These are phyloP conservation scores for Sparassis latifolia DNA, from an alignment of 1,284 basidiomycete species.

Conservation along the genomic window DNA sequence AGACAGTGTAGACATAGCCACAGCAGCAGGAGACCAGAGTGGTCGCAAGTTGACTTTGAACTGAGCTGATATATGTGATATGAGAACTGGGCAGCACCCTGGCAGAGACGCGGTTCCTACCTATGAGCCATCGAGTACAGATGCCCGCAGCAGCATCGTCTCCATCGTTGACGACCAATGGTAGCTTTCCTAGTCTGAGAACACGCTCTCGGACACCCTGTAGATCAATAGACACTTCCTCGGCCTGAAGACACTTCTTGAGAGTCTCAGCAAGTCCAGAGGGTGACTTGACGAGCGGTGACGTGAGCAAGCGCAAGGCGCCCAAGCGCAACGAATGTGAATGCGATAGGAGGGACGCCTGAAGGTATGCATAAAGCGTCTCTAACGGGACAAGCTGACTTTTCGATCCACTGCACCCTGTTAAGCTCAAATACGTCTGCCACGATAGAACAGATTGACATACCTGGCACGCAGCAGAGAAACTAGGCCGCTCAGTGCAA, in stretches of 20 bases:
- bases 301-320: conserved; percentile 49
- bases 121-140: conserved; percentile 59
- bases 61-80: conserved; percentile 47
- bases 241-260: conserved; percentile 62
- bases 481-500: conserved; percentile 48
- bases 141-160: conserved; percentile 49
- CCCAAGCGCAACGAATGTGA: conserved; percentile 49
- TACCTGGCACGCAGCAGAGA: conserved; percentile 46
- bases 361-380: conserved; percentile 41
- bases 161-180: conserved; percentile 45
- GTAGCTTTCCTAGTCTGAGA: conserved; percentile 60
- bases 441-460: conserved; percentile 2
- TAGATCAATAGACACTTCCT: conserved; percentile 68
- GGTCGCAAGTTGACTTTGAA: conserved; percentile 90
- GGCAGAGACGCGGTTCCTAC: conserved; percentile 23
- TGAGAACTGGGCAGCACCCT: background rate
- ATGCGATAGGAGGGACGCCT: conserved; percentile 49
- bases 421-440: background rate
- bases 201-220: conserved; percentile 81
- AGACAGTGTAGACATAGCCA: conserved; percentile 56
- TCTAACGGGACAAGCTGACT: conserved; percentile 29
- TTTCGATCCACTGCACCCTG: conserved; percentile 11
- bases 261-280: conserved; percentile 50
- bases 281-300: conserved; percentile 34
- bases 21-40: conserved; percentile 78